Base-by-base conservation (phyloP, 768 basidiomycete genomes). In the Lentinula edodes region DNA sequence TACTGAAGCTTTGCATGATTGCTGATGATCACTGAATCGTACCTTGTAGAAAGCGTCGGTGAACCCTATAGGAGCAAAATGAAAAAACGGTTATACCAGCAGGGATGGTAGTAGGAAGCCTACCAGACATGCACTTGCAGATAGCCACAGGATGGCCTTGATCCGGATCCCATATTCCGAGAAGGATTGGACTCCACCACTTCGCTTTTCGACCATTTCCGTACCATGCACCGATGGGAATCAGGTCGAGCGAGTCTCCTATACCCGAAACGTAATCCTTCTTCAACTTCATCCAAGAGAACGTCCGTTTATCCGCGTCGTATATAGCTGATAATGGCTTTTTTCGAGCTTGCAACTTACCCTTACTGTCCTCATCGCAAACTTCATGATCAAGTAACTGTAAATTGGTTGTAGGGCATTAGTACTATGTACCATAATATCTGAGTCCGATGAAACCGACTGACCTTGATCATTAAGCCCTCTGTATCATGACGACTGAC, bases 381-480 rank as follows among this genome's bases (percentile, higher is more conserved):
- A 76, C 23, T 41, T 79, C 80, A 62, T 77, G 80, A 66, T 93
- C 90, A 16, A 94, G 76, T 12, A 95, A 76, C 88, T 91, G 62
- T 20, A 60, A 35, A 63, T 42, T n/a, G 28, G 28, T 28, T 28
- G 28, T 10, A 48, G 3, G 32, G 20, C 20, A 58, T 64, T 61
- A 63, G 56, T n/a, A 63, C 62, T 65, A 55, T 23, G 43, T 54
- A 18, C 15, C 18, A 52, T 12, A 12, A 16, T 15, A 18, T 51
- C 36, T 34, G 48, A 62, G 45, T 51, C 45, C 28, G 46, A 16
- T 23, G 55, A 16, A n/a, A 53, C 48, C 32, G 34, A 65, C 77
- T 32, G 46, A 87, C 89, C 74, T 97, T 97, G 68, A 96, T 82
- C 94, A 97, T 95, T 64, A 96, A 76, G n/a, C 95, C 95, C 72